Base-by-base conservation (phyloP, 2,329 filamentous ascomycete genomes). In the Hortaea sp. region DNA sequence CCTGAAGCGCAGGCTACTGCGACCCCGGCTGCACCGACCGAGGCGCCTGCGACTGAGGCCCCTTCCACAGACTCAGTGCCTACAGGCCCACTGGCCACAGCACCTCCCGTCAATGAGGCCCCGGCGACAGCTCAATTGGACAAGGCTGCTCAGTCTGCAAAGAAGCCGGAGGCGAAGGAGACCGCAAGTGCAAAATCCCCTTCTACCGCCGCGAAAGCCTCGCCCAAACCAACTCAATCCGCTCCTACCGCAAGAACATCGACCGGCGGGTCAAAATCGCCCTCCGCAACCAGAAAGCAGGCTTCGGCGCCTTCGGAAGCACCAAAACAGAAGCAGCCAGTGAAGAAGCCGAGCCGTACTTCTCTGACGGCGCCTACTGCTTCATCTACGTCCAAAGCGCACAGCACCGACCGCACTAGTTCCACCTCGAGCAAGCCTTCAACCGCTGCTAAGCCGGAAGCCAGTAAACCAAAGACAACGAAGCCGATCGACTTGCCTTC, bases 391-490 rank as follows among this genome's bases (percentile, higher is more conserved):
- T 59, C 59, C 6, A 52, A 55, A 29, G 50, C 56, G 28, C 52
- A 54, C 11, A 49, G 45, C 7, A 46, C 44, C 12, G 51, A 59
- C 42, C 57, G 55, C 45, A 38, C 40, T 28, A 41, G 45, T n/a
- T 46, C 51, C 12, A 46, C 52, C 5, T 28, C 49, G 11, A 39
- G 47, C 7, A 51, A 53, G 42, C 49, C 47, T 13, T 49, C 56
- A 41, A 35, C 44, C 9, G 29, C 49, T 9, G 11, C 39, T n/a
- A 52, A 47, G 11, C 13, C 48, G 13, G 56, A 57, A 39, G 45
- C 53, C 27, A 82, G 79, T 60, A 66, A 74, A 37, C 81, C 79
- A 63, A 86, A 84, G 7, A 81, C 81, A 2, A 88, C 84, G 1
- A 77, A 79, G 46, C 82, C 83, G 7, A 70, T 81, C 43, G 78